A percentile compares a stretch with the other conserved stretches of the same genome.
phyloP scores from a whole-genome alignment of 176 grass and related monocot species.

The Oryza meridionalis region DNA sequence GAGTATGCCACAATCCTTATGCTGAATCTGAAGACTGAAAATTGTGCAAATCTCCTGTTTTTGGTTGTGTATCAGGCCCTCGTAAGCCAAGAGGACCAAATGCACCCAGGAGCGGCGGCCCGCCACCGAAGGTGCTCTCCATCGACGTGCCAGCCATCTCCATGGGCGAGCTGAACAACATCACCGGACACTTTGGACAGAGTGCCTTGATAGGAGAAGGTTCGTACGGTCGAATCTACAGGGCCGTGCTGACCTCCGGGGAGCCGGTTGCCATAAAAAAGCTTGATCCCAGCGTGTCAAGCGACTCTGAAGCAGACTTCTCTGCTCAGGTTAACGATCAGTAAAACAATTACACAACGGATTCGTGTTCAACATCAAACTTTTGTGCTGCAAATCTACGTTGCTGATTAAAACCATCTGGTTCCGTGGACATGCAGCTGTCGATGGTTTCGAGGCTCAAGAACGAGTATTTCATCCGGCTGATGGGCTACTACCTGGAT shows the following conservation, averaged over 20 bases:
- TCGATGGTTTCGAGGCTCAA: conserved; percentile 61
- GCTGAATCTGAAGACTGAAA: neutral
- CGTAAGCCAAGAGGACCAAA: conserved; percentile 48
- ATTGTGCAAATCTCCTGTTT: neutral
- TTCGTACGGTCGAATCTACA: conserved; percentile 59
- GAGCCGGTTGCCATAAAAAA: conserved; percentile 57
- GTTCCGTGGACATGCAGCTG: conserved; percentile 30
- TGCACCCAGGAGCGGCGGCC: conserved; percentile 10
- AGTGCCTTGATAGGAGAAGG: conserved; percentile 59
- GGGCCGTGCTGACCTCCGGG: conserved; percentile 36
- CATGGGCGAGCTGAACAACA: conserved; percentile 44
- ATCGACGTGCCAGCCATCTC: conserved; percentile 55
- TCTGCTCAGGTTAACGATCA: conserved; percentile 41
- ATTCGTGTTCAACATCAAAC: neutral
- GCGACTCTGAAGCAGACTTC: conserved; percentile 48
- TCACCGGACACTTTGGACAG: conserved; percentile 44
- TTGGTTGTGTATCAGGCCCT: conserved; percentile 36
- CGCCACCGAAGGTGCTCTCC: conserved; percentile 43
- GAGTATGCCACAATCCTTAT: neutral
- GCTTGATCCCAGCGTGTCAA: conserved; percentile 54
- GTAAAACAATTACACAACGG: neutral
- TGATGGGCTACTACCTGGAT: conserved; percentile 60
- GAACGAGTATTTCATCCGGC: conserved; percentile 55
- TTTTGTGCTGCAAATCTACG: neutral
- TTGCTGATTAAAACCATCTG: neutral